Evolutionary conservation across 164 flowering plant species (phyloP).

Genomic region (Chimonanthus salicifolius): DNA sequence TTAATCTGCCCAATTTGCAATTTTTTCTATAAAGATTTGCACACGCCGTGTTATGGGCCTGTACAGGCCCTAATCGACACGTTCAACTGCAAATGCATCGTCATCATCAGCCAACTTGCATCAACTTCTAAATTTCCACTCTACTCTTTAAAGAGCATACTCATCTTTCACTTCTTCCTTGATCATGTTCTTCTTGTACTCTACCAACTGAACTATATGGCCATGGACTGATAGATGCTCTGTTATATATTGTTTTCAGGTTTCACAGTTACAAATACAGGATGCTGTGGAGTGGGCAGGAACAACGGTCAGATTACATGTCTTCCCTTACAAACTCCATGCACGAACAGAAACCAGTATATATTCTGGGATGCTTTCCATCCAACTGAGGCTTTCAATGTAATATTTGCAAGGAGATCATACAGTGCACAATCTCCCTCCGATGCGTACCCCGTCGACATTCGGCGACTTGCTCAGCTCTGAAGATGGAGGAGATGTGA

Average conservation of each 20-base stretch:
- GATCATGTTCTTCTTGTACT: too few species aligned
- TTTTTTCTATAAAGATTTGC: too few species aligned
- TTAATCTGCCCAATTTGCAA: too few species aligned
- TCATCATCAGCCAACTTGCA: too few species aligned
- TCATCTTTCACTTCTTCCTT: too few species aligned
- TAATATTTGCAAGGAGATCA: constrained; percentile 49
- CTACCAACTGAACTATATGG: too few species aligned
- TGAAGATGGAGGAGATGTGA: constrained; percentile 19
- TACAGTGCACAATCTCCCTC: constrained; percentile 44
- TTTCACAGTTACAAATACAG: constrained; percentile 51
- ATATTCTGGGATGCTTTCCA: constrained; percentile 91
- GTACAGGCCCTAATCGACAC: too few species aligned
- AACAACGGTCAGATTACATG: constrained; percentile 92
- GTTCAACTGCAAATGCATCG: too few species aligned
- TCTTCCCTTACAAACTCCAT: constrained; percentile 65
- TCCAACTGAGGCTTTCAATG: constrained; percentile 65
- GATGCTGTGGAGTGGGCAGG: constrained; percentile 92
- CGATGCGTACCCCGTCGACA: constrained; percentile 65
- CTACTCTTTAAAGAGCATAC: too few species aligned
- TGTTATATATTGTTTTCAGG: constrained; percentile 33
- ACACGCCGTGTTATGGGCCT: too few species aligned
- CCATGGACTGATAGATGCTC: background rate
- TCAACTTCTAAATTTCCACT: too few species aligned
- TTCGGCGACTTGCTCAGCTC: constrained; percentile 53
- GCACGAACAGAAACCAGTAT: constrained; percentile 50